Conservation (phyloP, 1,284 basidiomycete genomes). For the Rhodotorula sp. region DNA sequence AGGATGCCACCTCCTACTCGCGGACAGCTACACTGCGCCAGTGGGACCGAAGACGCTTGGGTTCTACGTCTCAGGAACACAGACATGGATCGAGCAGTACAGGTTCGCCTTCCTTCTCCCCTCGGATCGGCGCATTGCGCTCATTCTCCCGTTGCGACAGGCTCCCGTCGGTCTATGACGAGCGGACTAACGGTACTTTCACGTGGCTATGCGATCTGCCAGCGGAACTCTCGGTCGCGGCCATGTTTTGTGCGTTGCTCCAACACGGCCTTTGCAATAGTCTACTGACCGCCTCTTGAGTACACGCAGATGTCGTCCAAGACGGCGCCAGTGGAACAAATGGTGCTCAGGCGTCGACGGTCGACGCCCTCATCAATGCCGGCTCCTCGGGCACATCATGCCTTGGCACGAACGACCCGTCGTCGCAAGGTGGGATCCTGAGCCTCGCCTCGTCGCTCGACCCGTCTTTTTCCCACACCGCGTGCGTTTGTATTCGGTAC, state of each 20-base stretch:
- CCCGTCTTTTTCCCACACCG: slow-evolving; percentile 12
- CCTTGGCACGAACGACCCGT: slow-evolving; percentile 19
- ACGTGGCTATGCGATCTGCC: slow-evolving; percentile 26
- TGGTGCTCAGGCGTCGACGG: slow-evolving; percentile 25
- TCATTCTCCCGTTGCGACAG: neutral
- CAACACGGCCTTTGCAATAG: too few species aligned
- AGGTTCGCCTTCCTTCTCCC: neutral
- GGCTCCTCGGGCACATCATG: slow-evolving; percentile 8
- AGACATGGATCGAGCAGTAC: slow-evolving; percentile 20
- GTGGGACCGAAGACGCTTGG: slow-evolving; percentile 24
- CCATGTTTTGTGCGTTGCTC: slow-evolving; percentile 12
- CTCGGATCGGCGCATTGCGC: too few species aligned
- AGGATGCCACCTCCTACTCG: too few species aligned
- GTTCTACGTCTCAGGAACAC: slow-evolving; percentile 9
- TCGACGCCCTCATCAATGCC: slow-evolving; percentile 18
- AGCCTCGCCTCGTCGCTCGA: slow-evolving; percentile 19
- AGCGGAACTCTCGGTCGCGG: slow-evolving; percentile 14
- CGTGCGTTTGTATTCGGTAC: neutral
- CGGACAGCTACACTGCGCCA: slow-evolving; percentile 18
- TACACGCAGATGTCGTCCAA: slow-evolving; percentile 7
- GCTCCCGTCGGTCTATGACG: slow-evolving; percentile 12
- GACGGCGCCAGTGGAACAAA: slow-evolving; percentile 16
- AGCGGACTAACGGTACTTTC: slow-evolving; percentile 16
- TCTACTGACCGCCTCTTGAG: too few species aligned
- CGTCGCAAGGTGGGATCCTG: neutral